Base-by-base conservation (phyloP, 1,284 basidiomycete species). In the Polyporus tsugae region DNA sequence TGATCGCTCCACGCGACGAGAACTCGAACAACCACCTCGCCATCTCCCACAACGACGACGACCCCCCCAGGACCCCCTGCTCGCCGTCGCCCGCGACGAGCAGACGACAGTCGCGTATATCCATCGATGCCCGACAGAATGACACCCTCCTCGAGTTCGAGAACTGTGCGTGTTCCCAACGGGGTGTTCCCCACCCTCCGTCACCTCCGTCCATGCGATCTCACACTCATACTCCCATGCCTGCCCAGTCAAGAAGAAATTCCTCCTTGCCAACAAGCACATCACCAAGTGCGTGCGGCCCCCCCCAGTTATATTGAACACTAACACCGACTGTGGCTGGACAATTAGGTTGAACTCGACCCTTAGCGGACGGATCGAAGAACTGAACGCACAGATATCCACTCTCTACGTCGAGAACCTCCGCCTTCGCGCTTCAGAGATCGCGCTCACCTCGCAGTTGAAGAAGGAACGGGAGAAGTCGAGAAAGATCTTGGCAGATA, bases 211-310 rank as follows among this genome's bases (percentile, higher is more conserved):
- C 59, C 65, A 70, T 59, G 71, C 70, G 61, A 44, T 66, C 69
- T 74, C 63, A 73, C 72, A 62, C 58, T 66, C 69, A 69, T 68
- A 55, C 72, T 63, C 63, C 11, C 62, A 53, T 53, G 49, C 62
- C 44, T 62, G 57, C 70, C 65, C 78, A 95, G 93, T 94, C 84
- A 95, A 94, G 89, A 94, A 93, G 89, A 94, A 93, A 82, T 95
- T 94, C 75, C 85, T 95, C 33, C 89, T 94, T 66, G 92, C 92
- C 67, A 95, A 95, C 82, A 95, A 94, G 80, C 93, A 94, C 80
- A 95, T 95, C 76, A 94, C 93, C 36, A 95, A 94, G 92, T 93
- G 41, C 19, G 76, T 72, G n/a, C 58, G 58, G n/a, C 44, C 41
- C 60, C 4, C 41, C 58, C 35, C 39, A 59, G 38, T 58, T 49